Base-by-base conservation (phyloP, 2,329 filamentous ascomycete genomes). In the Chaetomiaceae sp. region DNA sequence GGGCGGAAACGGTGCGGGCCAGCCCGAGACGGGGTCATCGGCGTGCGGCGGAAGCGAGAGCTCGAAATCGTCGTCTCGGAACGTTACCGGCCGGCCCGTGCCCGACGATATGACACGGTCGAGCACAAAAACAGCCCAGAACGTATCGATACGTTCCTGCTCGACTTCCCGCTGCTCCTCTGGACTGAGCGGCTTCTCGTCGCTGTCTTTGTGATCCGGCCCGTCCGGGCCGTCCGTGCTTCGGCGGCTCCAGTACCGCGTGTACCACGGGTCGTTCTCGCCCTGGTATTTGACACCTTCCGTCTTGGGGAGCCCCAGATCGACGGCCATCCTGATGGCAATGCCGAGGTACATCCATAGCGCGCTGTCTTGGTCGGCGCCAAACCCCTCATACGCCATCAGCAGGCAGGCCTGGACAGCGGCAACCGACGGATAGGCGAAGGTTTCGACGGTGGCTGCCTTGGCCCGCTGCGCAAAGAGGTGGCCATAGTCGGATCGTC, bases 311-410 rank as follows among this genome's bases (percentile, higher is more conserved):
- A 95, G 72, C 0, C 89, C 88, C 9, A 95, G 68, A 59, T 90
- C 86, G 48, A 88, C 79, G 0, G 84, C 83, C 81, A 89, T 86
- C 4, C 88, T 82, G 50, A 95, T 95, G 0, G 88, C 84, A 42
- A 91, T 83, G 0, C 88, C 89, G 1, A 95, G 72, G 60, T 94
- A 95, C 88, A 95, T 94, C 88, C 89, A 95, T 6, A 95, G 66
- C 0, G 88, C 87, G 62, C 88, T 94, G 59, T 95, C 89, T 57
- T 90, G 86, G 54, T 88, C 87, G 10, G 86, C 86, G 1, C 88
- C 89, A 56, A 95, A 95, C 35, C 90, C 84, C 55, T 94, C 88
- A 59, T 95, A 95, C 0, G 88, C 88, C 66, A 95, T 78, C 22
- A 95, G 68, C 10, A 95, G 67, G 39, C 84, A 89, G 1, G 88